Percentiles rank a stretch among this genome's conserved stretches.
These are phyloP conservation scores for Taiozyma sp. DNA, from an alignment of 1,139 yeast genomes.

Conservation along the genomic window DNA sequence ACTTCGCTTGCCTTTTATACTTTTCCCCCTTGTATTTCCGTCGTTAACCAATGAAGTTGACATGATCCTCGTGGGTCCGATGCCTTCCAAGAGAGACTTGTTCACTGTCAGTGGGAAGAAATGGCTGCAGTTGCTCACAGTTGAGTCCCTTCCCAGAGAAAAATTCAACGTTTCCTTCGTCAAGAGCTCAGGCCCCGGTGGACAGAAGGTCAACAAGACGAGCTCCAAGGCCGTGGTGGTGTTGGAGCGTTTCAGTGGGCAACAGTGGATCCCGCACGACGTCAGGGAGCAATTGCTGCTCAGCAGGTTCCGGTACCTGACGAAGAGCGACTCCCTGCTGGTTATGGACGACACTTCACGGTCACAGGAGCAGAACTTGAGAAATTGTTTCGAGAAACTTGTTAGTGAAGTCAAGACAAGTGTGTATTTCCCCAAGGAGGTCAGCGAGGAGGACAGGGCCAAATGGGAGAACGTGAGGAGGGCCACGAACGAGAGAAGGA, in stretches of 20 bases:
- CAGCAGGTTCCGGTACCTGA: slow-evolving; percentile 46
- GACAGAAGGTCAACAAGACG: slow-evolving; percentile 88
- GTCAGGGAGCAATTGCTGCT: slow-evolving; percentile 38
- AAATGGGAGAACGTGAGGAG: neutral
- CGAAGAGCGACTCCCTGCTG: slow-evolving; percentile 50
- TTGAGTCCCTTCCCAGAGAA: slow-evolving; percentile 40
- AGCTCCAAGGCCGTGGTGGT: slow-evolving; percentile 73
- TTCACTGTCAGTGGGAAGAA: no score
- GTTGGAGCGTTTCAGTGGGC: slow-evolving; percentile 44
- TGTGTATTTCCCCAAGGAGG: slow-evolving; percentile 36
- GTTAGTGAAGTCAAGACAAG: slow-evolving; percentile 42
- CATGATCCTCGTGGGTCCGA: no score
- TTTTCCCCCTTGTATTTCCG: no score
- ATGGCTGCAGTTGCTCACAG: slow-evolving; percentile 40
- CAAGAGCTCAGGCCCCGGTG: slow-evolving; percentile 90
- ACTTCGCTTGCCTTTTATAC: no score
- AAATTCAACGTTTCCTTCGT: slow-evolving; percentile 53
- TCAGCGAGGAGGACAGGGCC: neutral
- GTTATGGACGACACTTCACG: slow-evolving; percentile 60
- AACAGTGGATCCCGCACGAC: slow-evolving; percentile 60
- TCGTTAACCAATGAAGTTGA: no score
- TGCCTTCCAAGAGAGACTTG: no score
- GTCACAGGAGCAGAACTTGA: slow-evolving; percentile 51
- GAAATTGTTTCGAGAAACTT: slow-evolving; percentile 56
- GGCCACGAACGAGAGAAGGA: slow-evolving; percentile 40